phyloP scores from a whole-genome alignment of 495 filamentous ascomycete genomes.

The Aspergillus indologenus region DNA sequence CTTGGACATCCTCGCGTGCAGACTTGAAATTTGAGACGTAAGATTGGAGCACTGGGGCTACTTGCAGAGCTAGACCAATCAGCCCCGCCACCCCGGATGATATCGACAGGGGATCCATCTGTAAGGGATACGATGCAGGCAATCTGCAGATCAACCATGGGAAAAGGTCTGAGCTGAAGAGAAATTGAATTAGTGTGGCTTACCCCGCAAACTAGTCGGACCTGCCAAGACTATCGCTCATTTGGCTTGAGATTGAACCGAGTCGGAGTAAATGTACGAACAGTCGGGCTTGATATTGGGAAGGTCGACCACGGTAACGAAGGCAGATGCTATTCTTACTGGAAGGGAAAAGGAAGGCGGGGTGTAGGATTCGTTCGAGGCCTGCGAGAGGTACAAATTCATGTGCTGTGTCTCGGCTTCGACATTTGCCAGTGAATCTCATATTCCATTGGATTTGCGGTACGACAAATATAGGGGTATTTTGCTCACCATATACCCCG shows the following conservation, averaged over 20 bases:
- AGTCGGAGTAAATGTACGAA: background rate
- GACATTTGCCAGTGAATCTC: too few relatives aligned
- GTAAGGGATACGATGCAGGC: background rate
- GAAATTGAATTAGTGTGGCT: background rate
- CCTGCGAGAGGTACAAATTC: too few relatives aligned
- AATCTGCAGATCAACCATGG: background rate
- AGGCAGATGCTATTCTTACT: too few relatives aligned
- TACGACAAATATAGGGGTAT: too few relatives aligned
- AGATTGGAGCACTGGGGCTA: constrained; percentile 1
- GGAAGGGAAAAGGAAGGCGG: too few relatives aligned
- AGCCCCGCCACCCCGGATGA: constrained; percentile 1
- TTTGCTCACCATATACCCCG: too few relatives aligned
- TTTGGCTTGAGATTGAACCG: background rate
- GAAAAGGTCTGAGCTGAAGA: background rate
- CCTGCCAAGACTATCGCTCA: background rate
- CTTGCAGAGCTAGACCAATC: constrained; percentile 3
- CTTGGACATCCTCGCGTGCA: background rate
- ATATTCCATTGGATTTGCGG: too few relatives aligned
- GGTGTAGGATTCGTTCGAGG: too few relatives aligned
- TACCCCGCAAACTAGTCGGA: background rate
- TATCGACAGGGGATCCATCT: constrained; percentile 8
- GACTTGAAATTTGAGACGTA: constrained; percentile 2
- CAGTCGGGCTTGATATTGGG: background rate
- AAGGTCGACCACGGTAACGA: too few relatives aligned
- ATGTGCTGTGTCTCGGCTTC: too few relatives aligned